phyloP scores from a whole-genome alignment of 768 basidiomycete genomes.

The Lactarius deliciosus region DNA sequence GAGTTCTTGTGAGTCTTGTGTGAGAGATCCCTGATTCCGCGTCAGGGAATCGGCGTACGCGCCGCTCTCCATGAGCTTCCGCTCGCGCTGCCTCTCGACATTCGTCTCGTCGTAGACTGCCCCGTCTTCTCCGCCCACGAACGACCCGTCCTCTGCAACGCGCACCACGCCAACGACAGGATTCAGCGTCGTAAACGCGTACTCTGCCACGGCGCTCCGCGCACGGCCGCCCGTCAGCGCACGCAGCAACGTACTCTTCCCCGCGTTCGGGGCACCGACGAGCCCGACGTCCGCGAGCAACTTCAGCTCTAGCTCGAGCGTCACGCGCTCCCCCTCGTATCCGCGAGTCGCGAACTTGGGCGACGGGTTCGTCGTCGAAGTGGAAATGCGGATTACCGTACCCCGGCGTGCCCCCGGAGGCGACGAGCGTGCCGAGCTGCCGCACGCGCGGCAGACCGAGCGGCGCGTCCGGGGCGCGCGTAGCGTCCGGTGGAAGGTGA shows the following conservation, averaged over 20 bases:
- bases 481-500: conserved; percentile 42
- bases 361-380: conserved; percentile 61
- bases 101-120: conserved; percentile 66
- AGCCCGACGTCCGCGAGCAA: conserved; percentile 92
- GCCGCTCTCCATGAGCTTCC: conserved; percentile 49
- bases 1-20: conserved; percentile 30
- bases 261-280: conserved; percentile 95
- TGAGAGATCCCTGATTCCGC: conserved; percentile 43
- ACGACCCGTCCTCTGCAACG: conserved; percentile 74
- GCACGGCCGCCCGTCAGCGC: conserved; percentile 86
- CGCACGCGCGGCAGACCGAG: conserved; percentile 57
- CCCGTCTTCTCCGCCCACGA: conserved; percentile 57
- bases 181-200: conserved; percentile 94
- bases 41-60: conserved; percentile 51
- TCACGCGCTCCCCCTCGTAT: conserved; percentile 69
- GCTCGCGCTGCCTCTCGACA: conserved; percentile 50
- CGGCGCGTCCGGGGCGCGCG: conserved; percentile 54
- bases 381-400: conserved; percentile 88
- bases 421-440: conserved; percentile 62
- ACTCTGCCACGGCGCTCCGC: conserved; percentile 81
- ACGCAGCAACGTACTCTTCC: conserved; percentile 87
- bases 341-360: conserved; percentile 88
- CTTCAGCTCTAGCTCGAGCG: conserved; percentile 89
- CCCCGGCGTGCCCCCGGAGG: conserved; percentile 77
- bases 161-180: conserved; percentile 91